phyloP scores from a whole-genome alignment of 345 rosid species.

The Dovyalis caffra region DNA sequence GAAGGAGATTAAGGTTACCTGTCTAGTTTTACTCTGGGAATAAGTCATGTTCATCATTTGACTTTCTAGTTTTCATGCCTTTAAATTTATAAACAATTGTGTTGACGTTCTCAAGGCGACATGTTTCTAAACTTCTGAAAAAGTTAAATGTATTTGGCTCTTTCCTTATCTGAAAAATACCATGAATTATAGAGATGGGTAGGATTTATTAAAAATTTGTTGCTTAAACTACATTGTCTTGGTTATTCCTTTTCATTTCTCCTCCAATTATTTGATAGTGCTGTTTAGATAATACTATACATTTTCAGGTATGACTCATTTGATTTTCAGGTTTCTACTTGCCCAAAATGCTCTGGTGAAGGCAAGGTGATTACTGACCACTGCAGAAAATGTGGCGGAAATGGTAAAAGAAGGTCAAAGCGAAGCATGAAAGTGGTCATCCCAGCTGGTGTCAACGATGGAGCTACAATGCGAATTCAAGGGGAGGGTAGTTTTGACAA shows the following conservation, averaged over 20 bases:
- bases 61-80: too few relatives aligned
- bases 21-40: too few relatives aligned
- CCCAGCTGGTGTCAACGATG: constrained; percentile 81
- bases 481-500: constrained; percentile 73
- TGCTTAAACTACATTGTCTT: neutral
- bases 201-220: neutral
- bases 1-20: too few relatives aligned
- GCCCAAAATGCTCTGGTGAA: constrained; percentile 73
- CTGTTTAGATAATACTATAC: neutral
- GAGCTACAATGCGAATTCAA: constrained; percentile 63
- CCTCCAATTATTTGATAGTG: constrained; percentile 14
- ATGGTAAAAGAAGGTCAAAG: constrained; percentile 54
- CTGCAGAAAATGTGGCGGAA: constrained; percentile 64
- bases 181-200: neutral
- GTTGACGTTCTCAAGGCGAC: neutral
- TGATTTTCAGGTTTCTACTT: constrained; percentile 73
- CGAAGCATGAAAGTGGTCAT: constrained; percentile 52
- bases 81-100: too few relatives aligned
- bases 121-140: neutral
- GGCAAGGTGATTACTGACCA: constrained; percentile 76
- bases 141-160: too few relatives aligned
- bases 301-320: constrained; percentile 5
- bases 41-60: too few relatives aligned
- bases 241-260: constrained; percentile 9
- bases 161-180: too few relatives aligned